These are phyloP conservation scores for Ensete glaucum DNA, from an alignment of 176 grass and related monocot genomes.

Conservation along the genomic window DNA sequence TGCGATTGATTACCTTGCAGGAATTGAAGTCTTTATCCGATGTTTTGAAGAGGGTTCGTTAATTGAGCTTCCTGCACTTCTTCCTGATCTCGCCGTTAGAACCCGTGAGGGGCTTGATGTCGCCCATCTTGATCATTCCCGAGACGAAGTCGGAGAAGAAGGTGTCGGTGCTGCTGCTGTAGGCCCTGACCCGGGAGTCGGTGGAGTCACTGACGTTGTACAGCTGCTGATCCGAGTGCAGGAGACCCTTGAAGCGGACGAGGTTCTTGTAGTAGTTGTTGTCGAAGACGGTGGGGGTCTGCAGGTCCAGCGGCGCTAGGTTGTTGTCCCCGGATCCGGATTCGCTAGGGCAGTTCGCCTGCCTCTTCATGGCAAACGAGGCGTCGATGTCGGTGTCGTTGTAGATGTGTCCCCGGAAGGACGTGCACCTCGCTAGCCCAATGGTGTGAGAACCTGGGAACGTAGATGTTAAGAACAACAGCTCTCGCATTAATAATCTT, in stretches of 20 bases:
- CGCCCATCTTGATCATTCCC: constrained; percentile 58
- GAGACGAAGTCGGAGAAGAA: constrained; percentile 39
- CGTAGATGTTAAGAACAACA: no score
- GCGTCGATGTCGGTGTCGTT: constrained; percentile 11
- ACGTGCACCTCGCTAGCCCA: not conserved
- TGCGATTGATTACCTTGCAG: no score
- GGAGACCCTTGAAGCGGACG: constrained; percentile 3
- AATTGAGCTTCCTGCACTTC: constrained; percentile 34
- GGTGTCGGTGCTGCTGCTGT: constrained; percentile 4
- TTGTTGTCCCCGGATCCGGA: constrained; percentile 2
- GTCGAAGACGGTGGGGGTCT: constrained; percentile 2
- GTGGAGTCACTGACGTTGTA: not conserved
- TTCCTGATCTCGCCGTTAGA: constrained; percentile 44
- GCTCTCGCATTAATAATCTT: no score
- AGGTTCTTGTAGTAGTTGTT: constrained; percentile 7
- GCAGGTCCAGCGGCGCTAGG: constrained; percentile 6
- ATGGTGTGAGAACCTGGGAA: not conserved
- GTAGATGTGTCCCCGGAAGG: constrained; percentile 6
- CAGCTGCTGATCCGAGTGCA: constrained; percentile 12
- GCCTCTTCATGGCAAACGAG: not conserved
- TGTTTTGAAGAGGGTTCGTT: not conserved
- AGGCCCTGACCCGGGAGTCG: constrained; percentile 6
- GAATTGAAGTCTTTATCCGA: no score
- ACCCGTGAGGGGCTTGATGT: constrained; percentile 23
- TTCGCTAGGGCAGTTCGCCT: not conserved